Base-by-base conservation (phyloP, 1,139 yeast genomes). In the Kurtzmaniella quercitrusa region DNA sequence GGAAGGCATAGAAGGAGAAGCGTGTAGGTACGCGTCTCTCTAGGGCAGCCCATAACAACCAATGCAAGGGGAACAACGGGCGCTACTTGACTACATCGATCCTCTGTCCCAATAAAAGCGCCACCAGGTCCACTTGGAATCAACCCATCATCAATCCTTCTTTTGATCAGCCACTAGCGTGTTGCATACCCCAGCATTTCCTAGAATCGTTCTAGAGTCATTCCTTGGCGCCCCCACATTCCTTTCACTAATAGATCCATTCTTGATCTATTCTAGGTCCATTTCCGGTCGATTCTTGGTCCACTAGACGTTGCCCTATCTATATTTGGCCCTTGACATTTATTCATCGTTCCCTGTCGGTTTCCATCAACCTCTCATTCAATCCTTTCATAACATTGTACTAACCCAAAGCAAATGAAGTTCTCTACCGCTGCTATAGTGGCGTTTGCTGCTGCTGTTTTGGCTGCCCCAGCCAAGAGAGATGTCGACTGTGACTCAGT, bases 401-500 rank as follows among this genome's bases (percentile, higher is more conserved):
- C 18, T 31, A 14, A 31, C 18, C 14, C 15, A 34, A 21, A 24
- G 17, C 31, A 29, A 40, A 68, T 68, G 73, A 66, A 63, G 54
- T 60, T 67, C 43, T 53, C 63, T 43, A 50, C 55, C 44, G 55
- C 66, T 45, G 51, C 66, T 44, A 48, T 65, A 21, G 56, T 66
- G 47, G 67, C 68, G 49, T 55, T 67, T 58, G 63, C 78, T 43
- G 62, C 72, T 44, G 62, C 71, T 43, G 66, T 69, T 37, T 42
- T 63, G 42, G 78, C 79, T 48, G 77, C 77, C 44, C 77, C 81
- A 42, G 75, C 79, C 47, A 57, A 55, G 24, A 61, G 52, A 40
- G 59, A 53, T 16, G 16, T 15, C 11, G 72, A 71, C 50, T 74
- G 79, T 48, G 60, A 71, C 17, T 56, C 72, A 43, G 59, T 71